Evolutionary conservation across 495 filamentous ascomycete species (phyloP).

Genomic region (Penicillium coprophilum): DNA sequence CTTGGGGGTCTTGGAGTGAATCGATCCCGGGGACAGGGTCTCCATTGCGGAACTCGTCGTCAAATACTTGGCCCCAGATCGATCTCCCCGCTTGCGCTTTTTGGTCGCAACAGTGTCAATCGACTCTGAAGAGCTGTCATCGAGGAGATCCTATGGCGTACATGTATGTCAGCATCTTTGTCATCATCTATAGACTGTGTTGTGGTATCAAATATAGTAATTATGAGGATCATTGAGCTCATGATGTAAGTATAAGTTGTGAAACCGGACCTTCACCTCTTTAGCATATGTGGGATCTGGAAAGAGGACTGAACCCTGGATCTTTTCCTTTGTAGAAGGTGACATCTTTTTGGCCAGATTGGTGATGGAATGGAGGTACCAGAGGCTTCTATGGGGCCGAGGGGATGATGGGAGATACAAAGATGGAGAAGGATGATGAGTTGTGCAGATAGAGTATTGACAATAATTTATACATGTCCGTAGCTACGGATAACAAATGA

Average conservation of each 20-base stretch:
- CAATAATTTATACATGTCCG: neutral
- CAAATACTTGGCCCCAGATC: neutral
- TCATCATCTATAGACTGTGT: neutral
- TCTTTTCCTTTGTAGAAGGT: neutral
- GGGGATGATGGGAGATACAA: neutral
- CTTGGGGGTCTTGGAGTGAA: neutral
- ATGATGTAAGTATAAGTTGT: neutral
- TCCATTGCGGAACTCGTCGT: neutral
- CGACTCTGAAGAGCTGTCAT: neutral
- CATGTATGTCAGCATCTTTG: neutral
- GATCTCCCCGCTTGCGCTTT: neutral
- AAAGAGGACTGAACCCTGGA: neutral
- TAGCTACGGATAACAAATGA: neutral
- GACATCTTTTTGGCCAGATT: neutral
- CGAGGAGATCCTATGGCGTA: neutral
- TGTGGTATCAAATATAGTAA: neutral
- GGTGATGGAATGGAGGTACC: neutral
- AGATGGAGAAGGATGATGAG: neutral
- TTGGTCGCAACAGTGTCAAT: neutral
- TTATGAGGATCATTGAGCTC: neutral
- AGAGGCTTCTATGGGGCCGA: neutral
- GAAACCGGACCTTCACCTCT: neutral
- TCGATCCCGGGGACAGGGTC: neutral
- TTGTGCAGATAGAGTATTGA: neutral
- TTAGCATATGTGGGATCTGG: neutral